Conservation (phyloP, 192 early-diverging fungal genomes). For the Coemansia sp. region DNA sequence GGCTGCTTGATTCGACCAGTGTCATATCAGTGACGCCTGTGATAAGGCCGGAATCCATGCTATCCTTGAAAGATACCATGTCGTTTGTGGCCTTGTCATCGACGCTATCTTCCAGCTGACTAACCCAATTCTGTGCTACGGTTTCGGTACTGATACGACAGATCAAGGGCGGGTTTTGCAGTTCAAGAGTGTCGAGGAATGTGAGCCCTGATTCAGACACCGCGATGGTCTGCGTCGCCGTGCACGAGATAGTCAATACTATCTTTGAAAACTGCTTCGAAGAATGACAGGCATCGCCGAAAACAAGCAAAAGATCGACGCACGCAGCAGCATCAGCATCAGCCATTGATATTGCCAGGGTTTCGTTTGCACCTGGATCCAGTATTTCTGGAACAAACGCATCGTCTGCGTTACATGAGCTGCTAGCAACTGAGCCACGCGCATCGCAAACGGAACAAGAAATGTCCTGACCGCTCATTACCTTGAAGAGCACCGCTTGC, state of each 20-base stretch:
- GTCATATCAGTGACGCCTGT: slow-evolving; percentile 14
- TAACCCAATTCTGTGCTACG: not conserved
- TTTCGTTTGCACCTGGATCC: slow-evolving; percentile 7
- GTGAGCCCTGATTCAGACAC: not conserved
- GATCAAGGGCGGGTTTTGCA: not conserved
- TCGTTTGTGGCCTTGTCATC: not conserved
- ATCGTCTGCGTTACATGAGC: not conserved
- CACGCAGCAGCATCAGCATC: slow-evolving; percentile 11
- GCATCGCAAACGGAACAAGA: slow-evolving; percentile 32
- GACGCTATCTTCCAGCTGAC: not conserved
- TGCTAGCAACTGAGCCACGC: slow-evolving; percentile 10
- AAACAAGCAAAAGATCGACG: slow-evolving; percentile 26
- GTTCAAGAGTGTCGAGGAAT: not conserved
- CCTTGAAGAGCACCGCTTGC: slow-evolving; percentile 40
- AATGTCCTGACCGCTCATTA: slow-evolving; percentile 18
- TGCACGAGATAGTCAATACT: slow-evolving; percentile 2
- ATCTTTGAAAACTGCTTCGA: slow-evolving; percentile 15
- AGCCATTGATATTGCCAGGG: slow-evolving; percentile 15
- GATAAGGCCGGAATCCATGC: not conserved
- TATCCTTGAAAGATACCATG: too few species aligned
- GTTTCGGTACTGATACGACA: not conserved
- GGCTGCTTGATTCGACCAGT: slow-evolving; percentile 31
- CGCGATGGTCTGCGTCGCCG: slow-evolving; percentile 15
- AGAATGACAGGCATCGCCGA: slow-evolving; percentile 9
- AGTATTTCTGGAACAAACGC: slow-evolving; percentile 31